phyloP scores from a whole-genome alignment of 345 rosid genomes.

The thale cress (Arabidopsis thaliana) region TAIR10.1 NC_003076.8:21990001-21990500 shows the following conservation, averaged over 20 bases:
- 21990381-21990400: not conserved
- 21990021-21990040: slow-evolving; percentile 85
- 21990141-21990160: slow-evolving; percentile 47
- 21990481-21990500: not conserved
- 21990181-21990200: slow-evolving; percentile 6
- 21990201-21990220: slow-evolving; percentile 11
- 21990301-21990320: too few relatives aligned
- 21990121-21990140: slow-evolving; percentile 62
- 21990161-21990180: slow-evolving; percentile 41
- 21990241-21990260: not conserved
- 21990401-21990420: too few relatives aligned
- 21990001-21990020: slow-evolving; percentile 71
- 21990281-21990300: not conserved
- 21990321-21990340: too few relatives aligned
- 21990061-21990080: slow-evolving; percentile 72
- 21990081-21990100: slow-evolving; percentile 58
- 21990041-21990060: slow-evolving; percentile 80
- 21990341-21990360: not conserved
- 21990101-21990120: slow-evolving; percentile 75
- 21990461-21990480: not conserved
- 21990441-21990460: not conserved
- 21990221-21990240: slow-evolving; percentile 12
- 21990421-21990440: not conserved
- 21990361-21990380: too few relatives aligned
- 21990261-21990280: slow-evolving; percentile 16